Base-by-base conservation (phyloP, 2,329 filamentous ascomycete species). In the Monilinia fructicola region DNA sequence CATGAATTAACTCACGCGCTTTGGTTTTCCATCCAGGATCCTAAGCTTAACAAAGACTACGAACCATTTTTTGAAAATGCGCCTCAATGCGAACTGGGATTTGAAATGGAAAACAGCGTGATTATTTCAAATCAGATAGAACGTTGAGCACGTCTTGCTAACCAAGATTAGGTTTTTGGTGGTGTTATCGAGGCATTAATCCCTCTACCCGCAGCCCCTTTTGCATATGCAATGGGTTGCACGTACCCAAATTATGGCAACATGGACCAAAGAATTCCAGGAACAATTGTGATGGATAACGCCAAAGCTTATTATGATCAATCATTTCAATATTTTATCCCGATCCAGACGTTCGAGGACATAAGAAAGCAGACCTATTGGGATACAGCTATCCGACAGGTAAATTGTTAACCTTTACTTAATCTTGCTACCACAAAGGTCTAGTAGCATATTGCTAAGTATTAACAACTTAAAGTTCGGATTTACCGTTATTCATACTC, bases 61-160 rank as follows among this genome's bases (percentile, higher is more conserved):
- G 63, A 65, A 60, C 63, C 54, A 28, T 65, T 21, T n/a, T 65
- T 38, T 23, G 54, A 65, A 31, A 18, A 60, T 23, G 38, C 54
- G 21, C 54, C 63, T 40, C 46, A 50, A 18, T 58, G 28, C 4
- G 63, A 65, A 46, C 21, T 65, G 5, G 63, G 63, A 16, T 65
- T 5, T 59, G 54, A 58, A 52, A 52, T 65, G 54, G 63, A 65
- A 18, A 46, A 44, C 12, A 56, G 26, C 23, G 62, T 64, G n/a
- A 56, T 56, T 56, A 56, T 38, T 9, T 6, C 7, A 42, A 26
- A 4, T 11, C 1, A 12, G 26, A 26, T 26, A 38, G 31, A 21
- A 50, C 21, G 1, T 50, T 50, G 3, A 7, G 16, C 11, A 38
- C 12, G 18, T 2, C 14, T 21, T 12, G 52, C 62, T 64, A 11